phyloP scores from a whole-genome alignment of 1,139 yeast species.

The Candida freyschussii region DNA sequence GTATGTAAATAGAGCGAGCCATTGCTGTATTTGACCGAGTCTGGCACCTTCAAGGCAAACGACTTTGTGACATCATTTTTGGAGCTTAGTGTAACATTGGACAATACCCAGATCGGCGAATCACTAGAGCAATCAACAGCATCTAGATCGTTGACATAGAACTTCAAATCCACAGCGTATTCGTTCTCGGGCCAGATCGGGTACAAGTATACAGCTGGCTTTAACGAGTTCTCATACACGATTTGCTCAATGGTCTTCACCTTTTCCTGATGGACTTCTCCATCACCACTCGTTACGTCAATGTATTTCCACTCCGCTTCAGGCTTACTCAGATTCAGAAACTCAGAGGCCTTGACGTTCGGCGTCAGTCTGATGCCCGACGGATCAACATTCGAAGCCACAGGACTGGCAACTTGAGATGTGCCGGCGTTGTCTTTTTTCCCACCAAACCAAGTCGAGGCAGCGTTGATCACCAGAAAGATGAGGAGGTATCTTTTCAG shows the following conservation, averaged over 20 bases:
- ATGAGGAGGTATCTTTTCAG: conserved; percentile 4
- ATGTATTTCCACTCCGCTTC: conserved; percentile 6
- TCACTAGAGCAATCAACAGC: conserved; percentile 2
- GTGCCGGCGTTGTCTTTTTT: conserved; percentile 1
- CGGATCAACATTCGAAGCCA: no score
- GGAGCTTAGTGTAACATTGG: conserved; percentile 9
- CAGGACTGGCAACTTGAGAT: no score
- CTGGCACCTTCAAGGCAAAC: conserved; percentile 14
- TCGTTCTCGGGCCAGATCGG: conserved; percentile 22
- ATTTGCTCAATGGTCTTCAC: conserved; percentile 19
- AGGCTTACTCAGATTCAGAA: conserved; percentile 13
- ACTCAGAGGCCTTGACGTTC: conserved; percentile 10
- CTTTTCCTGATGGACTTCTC: conserved; percentile 7
- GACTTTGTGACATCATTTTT: conserved; percentile 12
- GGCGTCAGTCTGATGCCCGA: conserved; percentile 10
- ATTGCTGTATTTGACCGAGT: conserved; percentile 22
- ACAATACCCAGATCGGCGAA: conserved; percentile 8
- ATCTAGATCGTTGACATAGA: conserved; percentile 19
- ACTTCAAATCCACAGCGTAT: conserved; percentile 14
- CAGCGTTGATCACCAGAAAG: conserved; percentile 7
- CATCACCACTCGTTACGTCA: conserved; percentile 10
- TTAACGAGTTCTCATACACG: conserved; percentile 22
- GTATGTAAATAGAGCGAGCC: conserved; percentile 30
- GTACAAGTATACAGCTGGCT: conserved; percentile 14
- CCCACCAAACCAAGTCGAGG: conserved; percentile 1